phyloP scores from a whole-genome alignment of 1,139 yeast species.

The Blastobotrys serpentis region DNA sequence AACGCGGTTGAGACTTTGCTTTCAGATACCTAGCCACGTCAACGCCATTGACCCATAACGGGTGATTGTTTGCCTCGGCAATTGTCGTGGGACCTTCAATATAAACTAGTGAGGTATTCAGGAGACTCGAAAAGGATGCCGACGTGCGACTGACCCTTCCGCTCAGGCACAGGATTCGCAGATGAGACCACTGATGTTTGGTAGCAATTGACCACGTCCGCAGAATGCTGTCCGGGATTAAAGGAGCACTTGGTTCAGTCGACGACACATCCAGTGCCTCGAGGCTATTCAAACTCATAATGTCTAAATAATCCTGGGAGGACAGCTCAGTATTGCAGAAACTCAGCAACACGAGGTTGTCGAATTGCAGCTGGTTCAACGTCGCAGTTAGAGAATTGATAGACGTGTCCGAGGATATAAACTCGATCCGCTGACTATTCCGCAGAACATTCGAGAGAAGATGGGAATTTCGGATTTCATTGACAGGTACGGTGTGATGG shows the following conservation, averaged over 20 bases:
- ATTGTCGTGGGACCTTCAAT: conserved; percentile 12
- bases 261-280: conserved; percentile 28
- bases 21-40: background rate
- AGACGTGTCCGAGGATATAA: background rate
- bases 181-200: conserved; percentile 22
- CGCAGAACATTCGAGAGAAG: background rate
- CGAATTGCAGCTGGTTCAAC: conserved; percentile 8
- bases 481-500: conserved; percentile 17
- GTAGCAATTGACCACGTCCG: conserved; percentile 29
- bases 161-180: conserved; percentile 24
- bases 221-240: conserved; percentile 19
- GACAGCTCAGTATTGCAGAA: conserved; percentile 18
- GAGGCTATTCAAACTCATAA: conserved; percentile 22
- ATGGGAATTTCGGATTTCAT: background rate
- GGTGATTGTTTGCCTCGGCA: background rate
- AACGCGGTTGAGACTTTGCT: background rate
- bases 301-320: conserved; percentile 19
- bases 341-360: conserved; percentile 24
- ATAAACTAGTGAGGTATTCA: conserved; percentile 7
- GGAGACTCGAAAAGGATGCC: background rate
- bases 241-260: conserved; percentile 15
- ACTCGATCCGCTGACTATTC: conserved; percentile 7
- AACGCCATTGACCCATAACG: background rate
- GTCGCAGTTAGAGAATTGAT: background rate
- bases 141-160: background rate